Conservation (phyloP, 495 filamentous ascomycete species). For the Halenospora varia region DNA sequence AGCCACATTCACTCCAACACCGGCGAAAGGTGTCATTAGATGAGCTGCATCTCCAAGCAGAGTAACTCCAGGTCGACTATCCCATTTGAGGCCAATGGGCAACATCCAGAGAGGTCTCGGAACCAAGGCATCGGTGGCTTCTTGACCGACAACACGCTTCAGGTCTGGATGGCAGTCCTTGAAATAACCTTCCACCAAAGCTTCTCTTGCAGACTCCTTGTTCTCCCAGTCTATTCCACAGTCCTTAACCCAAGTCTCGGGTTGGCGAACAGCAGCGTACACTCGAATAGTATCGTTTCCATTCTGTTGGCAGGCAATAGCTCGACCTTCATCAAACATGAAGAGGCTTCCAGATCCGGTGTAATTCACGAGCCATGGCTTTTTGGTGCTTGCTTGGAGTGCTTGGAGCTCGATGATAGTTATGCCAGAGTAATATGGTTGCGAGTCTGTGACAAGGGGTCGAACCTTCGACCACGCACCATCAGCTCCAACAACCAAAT, state of each 20-base stretch:
- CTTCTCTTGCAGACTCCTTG: constrained; percentile 25
- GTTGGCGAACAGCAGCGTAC: constrained; percentile 20
- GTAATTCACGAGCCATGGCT: constrained; percentile 31
- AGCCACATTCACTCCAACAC: constrained; percentile 55
- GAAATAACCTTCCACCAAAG: constrained; percentile 35
- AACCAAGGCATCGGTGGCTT: neutral
- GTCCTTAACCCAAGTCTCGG: constrained; percentile 26
- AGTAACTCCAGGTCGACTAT: constrained; percentile 41
- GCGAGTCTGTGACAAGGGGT: constrained; percentile 37
- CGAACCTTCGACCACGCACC: constrained; percentile 58
- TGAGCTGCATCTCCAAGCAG: constrained; percentile 60
- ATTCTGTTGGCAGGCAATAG: constrained; percentile 39
- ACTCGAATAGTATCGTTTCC: constrained; percentile 26
- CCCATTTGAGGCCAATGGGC: constrained; percentile 32
- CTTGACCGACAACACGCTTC: constrained; percentile 32
- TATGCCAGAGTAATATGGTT: constrained; percentile 47
- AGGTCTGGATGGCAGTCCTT: constrained; percentile 28
- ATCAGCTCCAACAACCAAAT: constrained; percentile 59
- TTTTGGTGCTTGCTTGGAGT: constrained; percentile 25
- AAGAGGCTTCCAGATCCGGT: constrained; percentile 44
- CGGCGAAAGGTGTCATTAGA: constrained; percentile 56
- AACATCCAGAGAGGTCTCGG: neutral
- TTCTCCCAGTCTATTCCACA: constrained; percentile 30
- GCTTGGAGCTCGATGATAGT: constrained; percentile 34
- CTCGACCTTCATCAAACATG: constrained; percentile 34